Evolutionary conservation across 2,329 filamentous ascomycete species (phyloP), one percentile per base, ranked within the genome.

Genomic region (Aspergillus pseudotamarii): DNA sequence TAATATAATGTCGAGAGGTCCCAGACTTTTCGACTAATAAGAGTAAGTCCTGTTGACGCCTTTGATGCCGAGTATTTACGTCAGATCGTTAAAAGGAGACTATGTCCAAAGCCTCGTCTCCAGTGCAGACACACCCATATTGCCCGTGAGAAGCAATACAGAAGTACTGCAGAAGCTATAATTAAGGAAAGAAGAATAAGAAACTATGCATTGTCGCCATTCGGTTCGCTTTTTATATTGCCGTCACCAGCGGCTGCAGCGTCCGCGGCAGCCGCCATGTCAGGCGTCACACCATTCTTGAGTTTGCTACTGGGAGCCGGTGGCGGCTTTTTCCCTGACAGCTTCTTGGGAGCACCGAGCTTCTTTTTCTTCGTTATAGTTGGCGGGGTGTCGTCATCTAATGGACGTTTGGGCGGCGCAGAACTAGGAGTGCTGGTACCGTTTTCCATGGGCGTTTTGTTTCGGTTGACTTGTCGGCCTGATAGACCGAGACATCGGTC

Each of bases 401-500:
- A 68, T 10, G 78, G 68, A 16, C 78, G 75, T 57, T 79, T 79
- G 69, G 70, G 71, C 43, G 71, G 77, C 68, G 68, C 71, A 16
- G 73, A 74, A 30, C 66, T 72, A 63, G 72, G 65, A 63, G 81
- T 61, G 72, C 75, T 64, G 72, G 77, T 61, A 73, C 81, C 72
- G 75, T 80, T 78, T 74, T 84, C 67, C 73, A 80, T 59, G 69
- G 78, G 66, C 65, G 82, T 69, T 73, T 82, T 75, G 73, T 83
- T 73, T 69, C 82, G 71, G 71, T 80, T 67, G 71, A 81, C 81
- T 66, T 83, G 81, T 14, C 86, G 78, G 1, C 86, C 86, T 23
- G 81, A 83, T 32, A 87, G 81, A 28, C 85, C 85, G 67, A 89
- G 78, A 66, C 86, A 89, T 64, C 87, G 85, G 67, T 88, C 86